Evolutionary conservation across 306 rosid species (phyloP), one percentile per base, ranked within the genome.

Genomic region (Trifolium repens): DNA sequence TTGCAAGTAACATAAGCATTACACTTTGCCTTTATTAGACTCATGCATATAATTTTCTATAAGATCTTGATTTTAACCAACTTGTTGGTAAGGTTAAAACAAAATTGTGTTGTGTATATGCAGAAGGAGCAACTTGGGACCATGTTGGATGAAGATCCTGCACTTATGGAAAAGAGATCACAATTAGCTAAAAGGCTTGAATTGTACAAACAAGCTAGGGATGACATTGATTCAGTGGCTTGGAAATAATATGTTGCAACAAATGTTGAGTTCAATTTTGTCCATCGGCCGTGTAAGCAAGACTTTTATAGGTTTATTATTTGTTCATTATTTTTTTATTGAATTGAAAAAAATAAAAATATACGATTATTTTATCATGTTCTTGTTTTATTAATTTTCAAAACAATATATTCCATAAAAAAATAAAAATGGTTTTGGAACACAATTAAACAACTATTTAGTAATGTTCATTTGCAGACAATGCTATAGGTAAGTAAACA

Each of bases 131-230:
- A 77, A 46, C 42, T 77, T 27, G 81, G 81, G 34, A 46, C 62
- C 4, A 17, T 77, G 53, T 69, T 77, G 32, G 81, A 77, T 67
- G 81, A 77, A 69, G 81, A 77, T 44, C 81, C 81, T 9, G 30
- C 81, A 44, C 81, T 77, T 22, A 77, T 77, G 81, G 81, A 69
- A 58, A 77, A 69, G 63, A 77, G 81, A 77, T 0, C 70, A 69
- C 81, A 77, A 59, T 9, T 77, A 44, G 81, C 81, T 58, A 69
- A 77, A 46, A 69, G 76, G 70, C 81, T 77, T 69, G 81, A 78
- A 70, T 59, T 78, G 26, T 69, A 69, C 76, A 69, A 78, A 71
- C 81, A 78, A 78, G 81, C 81, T 47, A 78, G 74, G 76, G 81
- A 78, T 78, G 76, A 78, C 55, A 78, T 78, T 69, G 53, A 78